These are phyloP conservation scores for Scorias spongiosa DNA, from an alignment of 2,329 filamentous ascomycete genomes.

Conservation along the genomic window DNA sequence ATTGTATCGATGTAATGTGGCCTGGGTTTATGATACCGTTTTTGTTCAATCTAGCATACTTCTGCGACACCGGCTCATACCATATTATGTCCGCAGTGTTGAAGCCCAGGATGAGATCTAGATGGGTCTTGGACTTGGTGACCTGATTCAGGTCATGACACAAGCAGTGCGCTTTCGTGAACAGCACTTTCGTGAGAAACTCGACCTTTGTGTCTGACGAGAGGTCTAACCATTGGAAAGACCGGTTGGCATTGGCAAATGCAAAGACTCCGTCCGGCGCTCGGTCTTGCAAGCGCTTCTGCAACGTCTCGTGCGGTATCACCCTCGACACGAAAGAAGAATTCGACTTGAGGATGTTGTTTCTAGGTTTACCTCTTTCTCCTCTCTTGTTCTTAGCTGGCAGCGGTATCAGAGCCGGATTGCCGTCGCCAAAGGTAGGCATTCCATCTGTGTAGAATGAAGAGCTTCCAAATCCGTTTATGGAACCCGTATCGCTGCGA, in stretches of 20 bases:
- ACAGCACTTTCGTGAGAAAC: conserved; percentile 86
- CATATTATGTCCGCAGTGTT: conserved; percentile 95
- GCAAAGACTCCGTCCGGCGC: conserved; percentile 67
- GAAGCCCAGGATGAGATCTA: conserved; percentile 90
- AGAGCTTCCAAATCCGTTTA: conserved; percentile 24
- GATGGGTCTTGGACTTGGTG: conserved; percentile 64
- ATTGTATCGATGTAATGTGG: conserved; percentile 73
- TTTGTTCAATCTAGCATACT: conserved; percentile 91
- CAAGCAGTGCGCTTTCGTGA: conserved; percentile 88
- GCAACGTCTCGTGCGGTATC: conserved; percentile 69
- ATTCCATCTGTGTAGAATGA: conserved; percentile 12
- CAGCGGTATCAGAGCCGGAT: conserved; percentile 51
- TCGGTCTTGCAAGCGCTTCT: conserved; percentile 66
- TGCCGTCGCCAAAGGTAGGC: conserved; percentile 75
- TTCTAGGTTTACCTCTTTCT: conserved; percentile 75
- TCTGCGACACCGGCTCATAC: conserved; percentile 94
- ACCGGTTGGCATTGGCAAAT: conserved; percentile 90
- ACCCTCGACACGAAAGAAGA: conserved; percentile 97
- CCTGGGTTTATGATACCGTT: conserved; percentile 83
- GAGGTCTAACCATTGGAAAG: conserved; percentile 91
- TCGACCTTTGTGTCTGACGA: conserved; percentile 67
- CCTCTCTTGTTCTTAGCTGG: conserved; percentile 50
- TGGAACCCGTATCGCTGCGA: conserved; percentile 30
- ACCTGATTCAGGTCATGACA: conserved; percentile 83
- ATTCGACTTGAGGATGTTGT: conserved; percentile 95